Conservation (phyloP, 768 basidiomycete species). For the Podaxis pistillaris region DNA sequence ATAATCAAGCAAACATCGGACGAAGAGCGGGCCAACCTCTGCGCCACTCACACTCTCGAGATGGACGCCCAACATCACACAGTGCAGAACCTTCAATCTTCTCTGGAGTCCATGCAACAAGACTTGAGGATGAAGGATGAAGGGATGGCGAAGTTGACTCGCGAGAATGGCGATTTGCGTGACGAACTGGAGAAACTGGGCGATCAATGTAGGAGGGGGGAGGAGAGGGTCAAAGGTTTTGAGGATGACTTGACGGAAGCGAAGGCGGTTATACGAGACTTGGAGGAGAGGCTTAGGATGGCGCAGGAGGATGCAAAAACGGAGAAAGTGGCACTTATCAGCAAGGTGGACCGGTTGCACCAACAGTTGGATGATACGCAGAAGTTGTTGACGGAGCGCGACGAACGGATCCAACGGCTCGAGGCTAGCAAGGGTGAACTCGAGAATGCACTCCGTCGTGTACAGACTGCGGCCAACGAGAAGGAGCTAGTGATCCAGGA, state of each 20-base stretch:
- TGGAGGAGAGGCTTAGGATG: slow-evolving; percentile 1
- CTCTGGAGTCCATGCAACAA: background rate
- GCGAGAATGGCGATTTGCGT: background rate
- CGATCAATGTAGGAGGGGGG: background rate
- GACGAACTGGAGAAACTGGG: background rate
- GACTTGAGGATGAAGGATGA: background rate
- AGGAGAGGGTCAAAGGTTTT: background rate
- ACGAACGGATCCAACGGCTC: background rate
- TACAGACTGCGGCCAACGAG: background rate
- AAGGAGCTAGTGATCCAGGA: background rate
- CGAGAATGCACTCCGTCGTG: background rate
- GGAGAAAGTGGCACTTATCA: background rate
- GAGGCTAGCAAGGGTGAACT: background rate
- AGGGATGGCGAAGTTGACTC: background rate
- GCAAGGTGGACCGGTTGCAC: background rate
- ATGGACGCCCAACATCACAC: background rate
- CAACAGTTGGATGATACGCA: background rate
- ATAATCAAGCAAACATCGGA: background rate
- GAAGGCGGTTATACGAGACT: background rate
- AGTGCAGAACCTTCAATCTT: slow-evolving; percentile 4
- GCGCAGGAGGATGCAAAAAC: background rate
- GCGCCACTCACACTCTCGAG: background rate
- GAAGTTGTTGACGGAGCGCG: background rate
- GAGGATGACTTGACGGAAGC: background rate
- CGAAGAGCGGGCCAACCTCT: background rate